Conservation (phyloP, 768 basidiomycete species). For the Crassisporium funariophilum region DNA sequence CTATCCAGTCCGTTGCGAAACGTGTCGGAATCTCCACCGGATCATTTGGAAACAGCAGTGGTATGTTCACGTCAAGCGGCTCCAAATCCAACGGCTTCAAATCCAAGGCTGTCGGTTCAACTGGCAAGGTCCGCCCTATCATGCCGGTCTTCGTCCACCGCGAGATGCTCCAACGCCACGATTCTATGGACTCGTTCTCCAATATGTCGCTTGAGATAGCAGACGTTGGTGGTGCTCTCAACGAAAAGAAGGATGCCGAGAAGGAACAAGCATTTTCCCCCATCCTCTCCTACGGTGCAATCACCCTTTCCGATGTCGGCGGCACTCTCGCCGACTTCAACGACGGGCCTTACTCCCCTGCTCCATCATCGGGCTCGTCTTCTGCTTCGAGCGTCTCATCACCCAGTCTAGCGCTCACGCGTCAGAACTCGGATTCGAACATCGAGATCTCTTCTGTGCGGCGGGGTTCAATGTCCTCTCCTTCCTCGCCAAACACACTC, state of each 20-base stretch:
- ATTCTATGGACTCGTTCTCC: constrained; percentile 51
- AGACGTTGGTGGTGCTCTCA: constrained; percentile 40
- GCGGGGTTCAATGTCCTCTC: constrained; percentile 9
- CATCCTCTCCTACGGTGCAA: constrained; percentile 37
- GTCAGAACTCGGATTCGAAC: constrained; percentile 21
- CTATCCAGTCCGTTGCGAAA: constrained; percentile 40
- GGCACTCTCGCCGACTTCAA: constrained; percentile 41
- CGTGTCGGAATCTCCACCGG: constrained; percentile 33
- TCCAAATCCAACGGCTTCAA: constrained; percentile 26
- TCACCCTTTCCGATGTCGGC: constrained; percentile 39
- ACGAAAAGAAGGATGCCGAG: constrained; percentile 35
- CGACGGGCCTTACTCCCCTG: constrained; percentile 29
- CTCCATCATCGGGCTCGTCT: constrained; percentile 37
- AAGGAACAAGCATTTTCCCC: constrained; percentile 36
- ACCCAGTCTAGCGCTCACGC: constrained; percentile 24
- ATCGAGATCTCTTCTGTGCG: constrained; percentile 36
- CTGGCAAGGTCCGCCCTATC: constrained; percentile 31
- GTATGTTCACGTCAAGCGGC: constrained; percentile 28
- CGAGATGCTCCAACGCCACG: constrained; percentile 46
- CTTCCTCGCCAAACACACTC: neutral
- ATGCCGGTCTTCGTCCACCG: constrained; percentile 51
- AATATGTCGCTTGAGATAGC: constrained; percentile 41
- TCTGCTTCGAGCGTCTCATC: constrained; percentile 37
- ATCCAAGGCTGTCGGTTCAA: constrained; percentile 22
- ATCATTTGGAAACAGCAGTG: constrained; percentile 20